A percentile compares a stretch with the other conserved stretches of the same genome.
phyloP scores from a whole-genome alignment of 1,284 basidiomycete genomes.

The Trametes pubescens region DNA sequence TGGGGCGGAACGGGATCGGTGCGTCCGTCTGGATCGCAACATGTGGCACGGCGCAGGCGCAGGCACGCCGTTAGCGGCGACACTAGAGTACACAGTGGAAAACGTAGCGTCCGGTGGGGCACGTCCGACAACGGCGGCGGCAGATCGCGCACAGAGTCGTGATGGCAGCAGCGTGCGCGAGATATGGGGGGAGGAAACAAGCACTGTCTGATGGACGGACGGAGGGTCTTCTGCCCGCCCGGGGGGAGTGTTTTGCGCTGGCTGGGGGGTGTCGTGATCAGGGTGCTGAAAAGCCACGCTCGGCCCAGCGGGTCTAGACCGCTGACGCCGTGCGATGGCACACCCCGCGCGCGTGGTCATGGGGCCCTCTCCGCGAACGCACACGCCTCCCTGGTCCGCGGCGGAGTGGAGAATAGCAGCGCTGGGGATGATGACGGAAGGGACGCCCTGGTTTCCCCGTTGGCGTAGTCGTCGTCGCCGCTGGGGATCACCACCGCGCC shows the following conservation, averaged over 20 bases:
- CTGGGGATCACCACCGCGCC: constrained; percentile 27
- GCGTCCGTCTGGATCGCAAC: constrained; percentile 1
- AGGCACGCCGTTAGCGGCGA: constrained; percentile 1
- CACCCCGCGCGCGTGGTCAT: constrained; percentile 13
- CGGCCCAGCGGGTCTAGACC: constrained; percentile 16
- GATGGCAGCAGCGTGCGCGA: neutral
- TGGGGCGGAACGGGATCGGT: too few relatives aligned
- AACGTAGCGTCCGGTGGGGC: constrained; percentile 13
- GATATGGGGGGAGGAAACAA: neutral
- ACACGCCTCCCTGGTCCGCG: neutral
- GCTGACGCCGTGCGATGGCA: constrained; percentile 16
- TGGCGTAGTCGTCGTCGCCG: constrained; percentile 1
- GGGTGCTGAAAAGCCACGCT: neutral
- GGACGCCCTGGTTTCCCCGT: constrained; percentile 21
- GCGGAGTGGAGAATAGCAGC: neutral
- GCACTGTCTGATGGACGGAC: neutral
- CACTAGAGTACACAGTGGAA: constrained; percentile 5
- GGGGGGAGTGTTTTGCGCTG: constrained; percentile 1
- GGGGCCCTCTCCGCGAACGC: constrained; percentile 9
- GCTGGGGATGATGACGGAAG: constrained; percentile 29
- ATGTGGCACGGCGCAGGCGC: neutral
- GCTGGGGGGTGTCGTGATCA: constrained; percentile 12
- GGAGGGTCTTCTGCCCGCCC: neutral
- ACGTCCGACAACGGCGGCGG: neutral
- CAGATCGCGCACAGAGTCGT: neutral